A percentile compares a stretch with the other conserved stretches of the same genome.
Evolutionary conservation across 768 basidiomycete genomes (phyloP).

Genomic region (Podaxis carcinomalis): DNA sequence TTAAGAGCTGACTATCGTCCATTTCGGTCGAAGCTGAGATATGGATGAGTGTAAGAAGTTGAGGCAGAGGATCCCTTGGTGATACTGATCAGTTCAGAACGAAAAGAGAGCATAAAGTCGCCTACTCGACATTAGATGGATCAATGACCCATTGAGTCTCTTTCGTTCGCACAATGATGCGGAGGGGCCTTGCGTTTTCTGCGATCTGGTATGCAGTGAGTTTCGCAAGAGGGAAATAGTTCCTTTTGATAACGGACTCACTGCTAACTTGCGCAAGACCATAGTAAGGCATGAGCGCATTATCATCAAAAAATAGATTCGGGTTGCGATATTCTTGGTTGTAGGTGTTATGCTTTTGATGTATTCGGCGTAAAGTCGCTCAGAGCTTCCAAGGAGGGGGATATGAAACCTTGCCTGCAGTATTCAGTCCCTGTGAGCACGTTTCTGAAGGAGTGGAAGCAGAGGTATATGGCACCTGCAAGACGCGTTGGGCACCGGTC

Average conservation of each 20-base stretch:
- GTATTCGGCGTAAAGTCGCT: not conserved
- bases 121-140: not conserved
- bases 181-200: not conserved
- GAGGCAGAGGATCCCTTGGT: not conserved
- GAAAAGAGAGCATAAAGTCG: not conserved
- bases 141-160: not conserved
- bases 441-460: not conserved
- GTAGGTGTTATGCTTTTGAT: not conserved
- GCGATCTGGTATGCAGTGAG: not conserved
- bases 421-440: not conserved
- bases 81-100: not conserved
- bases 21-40: not conserved
- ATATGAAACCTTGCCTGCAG: not conserved
- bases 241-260: not conserved
- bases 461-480: not conserved
- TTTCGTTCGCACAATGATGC: not conserved
- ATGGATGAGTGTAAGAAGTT: not conserved
- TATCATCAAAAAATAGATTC: not conserved
- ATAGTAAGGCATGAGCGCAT: not conserved
- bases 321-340: not conserved
- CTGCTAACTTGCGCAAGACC: not conserved
- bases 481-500: not conserved
- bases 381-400: not conserved
- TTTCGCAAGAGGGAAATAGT: not conserved
- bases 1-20: not conserved